Evolutionary conservation across 148 eudicot species (phyloP), one percentile per base, ranked within the genome.

Genomic region (Diospyros lotus): DNA sequence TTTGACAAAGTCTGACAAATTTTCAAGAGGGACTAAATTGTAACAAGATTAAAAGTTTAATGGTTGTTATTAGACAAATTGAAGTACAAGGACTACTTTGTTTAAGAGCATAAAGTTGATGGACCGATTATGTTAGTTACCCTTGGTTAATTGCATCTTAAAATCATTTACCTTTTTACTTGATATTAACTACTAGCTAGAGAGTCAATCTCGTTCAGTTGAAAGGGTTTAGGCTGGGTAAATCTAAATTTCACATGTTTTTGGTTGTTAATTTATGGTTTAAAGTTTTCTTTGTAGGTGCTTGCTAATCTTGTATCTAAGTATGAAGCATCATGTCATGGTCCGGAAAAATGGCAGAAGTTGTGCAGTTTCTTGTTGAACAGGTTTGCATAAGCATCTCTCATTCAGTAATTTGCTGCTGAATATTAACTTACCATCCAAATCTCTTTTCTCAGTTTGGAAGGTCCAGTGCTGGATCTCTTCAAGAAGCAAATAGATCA

Each of bases 341-440:
- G 98, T 69, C 99, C 99, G 54, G 99, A 86, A 66, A 95, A 95
- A 79, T 95, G 99, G 99, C 83, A 69, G 60, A 95, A 91, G 65
- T 79, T 89, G 74, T 77, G 86, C 68, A 58, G 68, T 11, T 95
- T 92, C 82, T 82, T 95, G 51, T 90, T 81, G 71, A 96, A 95
- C 54, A 95, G 99, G 99, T 95, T 76, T 55, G 84, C 78, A 60
- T 52, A 41, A n/a, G 2, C 15, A 5, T 8, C 73, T 60, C 64
- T 64, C 73, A 74, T 10, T 59, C 43, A 8, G 6, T 69, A 3
- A 54, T 4, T 38, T 54, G 28, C 14, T 68, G 64, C 79, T 71
- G 5, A 9, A 55, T 80, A 50, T 67, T 46, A 67, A 52, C 18
- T 75, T 77, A 55, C 39, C 63, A 72, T 66, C 6, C 54, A 39